Evolutionary conservation across 2,329 filamentous ascomycete species (phyloP).

Genomic region (Cryphonectria naterciae): DNA sequence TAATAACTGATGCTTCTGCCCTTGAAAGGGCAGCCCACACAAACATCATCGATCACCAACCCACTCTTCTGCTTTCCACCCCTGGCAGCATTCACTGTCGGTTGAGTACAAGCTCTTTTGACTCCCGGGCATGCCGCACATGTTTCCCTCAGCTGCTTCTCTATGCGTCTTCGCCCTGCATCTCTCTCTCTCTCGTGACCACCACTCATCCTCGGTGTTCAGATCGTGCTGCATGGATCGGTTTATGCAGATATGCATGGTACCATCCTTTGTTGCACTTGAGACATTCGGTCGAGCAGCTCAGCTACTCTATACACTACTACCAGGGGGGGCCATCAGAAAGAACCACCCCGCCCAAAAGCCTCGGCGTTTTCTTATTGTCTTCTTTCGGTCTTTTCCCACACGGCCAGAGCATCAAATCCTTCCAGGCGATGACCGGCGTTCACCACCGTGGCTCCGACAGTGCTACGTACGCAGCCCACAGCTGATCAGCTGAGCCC

Average conservation of each 20-base stretch:
- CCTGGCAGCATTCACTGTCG: not conserved
- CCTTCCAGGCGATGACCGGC: slow-evolving; percentile 9
- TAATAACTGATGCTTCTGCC: not conserved
- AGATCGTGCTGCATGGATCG: not conserved
- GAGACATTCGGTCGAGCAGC: not conserved
- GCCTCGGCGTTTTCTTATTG: slow-evolving; percentile 2
- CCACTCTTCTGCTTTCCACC: not conserved
- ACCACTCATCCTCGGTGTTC: not conserved
- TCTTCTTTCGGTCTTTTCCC: slow-evolving; percentile 3
- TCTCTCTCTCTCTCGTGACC: not conserved
- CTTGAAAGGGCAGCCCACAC: too few species aligned
- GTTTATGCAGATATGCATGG: not conserved
- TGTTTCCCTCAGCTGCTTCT: not conserved
- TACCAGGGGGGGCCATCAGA: not conserved
- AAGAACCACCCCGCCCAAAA: not conserved
- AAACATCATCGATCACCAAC: not conserved
- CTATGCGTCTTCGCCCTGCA: not conserved
- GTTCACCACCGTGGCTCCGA: slow-evolving; percentile 15
- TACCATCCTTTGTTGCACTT: not conserved
- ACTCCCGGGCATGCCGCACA: not conserved
- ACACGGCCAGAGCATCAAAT: not conserved
- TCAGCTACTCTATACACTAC: not conserved
- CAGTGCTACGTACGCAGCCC: slow-evolving; percentile 17
- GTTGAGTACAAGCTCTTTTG: slow-evolving; percentile 2
- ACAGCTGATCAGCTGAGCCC: slow-evolving; percentile 12